Percentiles rank a stretch among this genome's conserved stretches.
Conservation (phyloP, 352 stramenopile species). For the Lagenidium giganteum region DNA sequence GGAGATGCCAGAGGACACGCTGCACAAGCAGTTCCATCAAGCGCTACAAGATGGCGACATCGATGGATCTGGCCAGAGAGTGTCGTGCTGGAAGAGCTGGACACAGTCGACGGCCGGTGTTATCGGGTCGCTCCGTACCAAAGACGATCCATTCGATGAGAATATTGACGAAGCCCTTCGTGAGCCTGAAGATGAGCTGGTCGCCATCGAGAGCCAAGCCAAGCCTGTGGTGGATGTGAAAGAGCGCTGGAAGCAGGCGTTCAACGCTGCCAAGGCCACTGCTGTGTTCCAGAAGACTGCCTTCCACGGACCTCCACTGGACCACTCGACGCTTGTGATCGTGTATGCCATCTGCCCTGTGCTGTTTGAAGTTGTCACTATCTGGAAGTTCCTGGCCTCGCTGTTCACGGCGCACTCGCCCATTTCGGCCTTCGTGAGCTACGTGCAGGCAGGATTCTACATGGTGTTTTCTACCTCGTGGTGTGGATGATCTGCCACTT, state of each 20-base stretch:
- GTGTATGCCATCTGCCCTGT: slow-evolving; percentile 78
- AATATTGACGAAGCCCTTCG: too few species aligned
- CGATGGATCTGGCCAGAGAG: slow-evolving; percentile 59
- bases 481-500: slow-evolving; percentile 85
- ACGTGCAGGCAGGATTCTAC: slow-evolving; percentile 81
- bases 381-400: slow-evolving; percentile 58
- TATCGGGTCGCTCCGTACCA: slow-evolving; percentile 41
- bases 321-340: slow-evolving; percentile 81
- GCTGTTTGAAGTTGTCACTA: slow-evolving; percentile 73
- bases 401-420: slow-evolving; percentile 59
- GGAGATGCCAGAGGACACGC: slow-evolving; percentile 76
- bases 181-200: slow-evolving; percentile 20
- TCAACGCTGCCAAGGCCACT: slow-evolving; percentile 52
- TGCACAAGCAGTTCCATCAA: slow-evolving; percentile 43
- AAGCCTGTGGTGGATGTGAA: slow-evolving; percentile 20
- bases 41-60: slow-evolving; percentile 44
- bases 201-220: slow-evolving; percentile 8
- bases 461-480: slow-evolving; percentile 60
- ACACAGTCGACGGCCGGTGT: too few species aligned
- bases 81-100: too few species aligned
- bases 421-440: slow-evolving; percentile 68
- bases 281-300: slow-evolving; percentile 72
- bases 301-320: slow-evolving; percentile 74
- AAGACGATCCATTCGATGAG: slow-evolving; percentile 68
- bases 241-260: slow-evolving; percentile 69